Percentiles rank a stretch among this genome's conserved stretches.
Evolutionary conservation across 768 basidiomycete species (phyloP).

Genomic region (Austroboletus eburneus): DNA sequence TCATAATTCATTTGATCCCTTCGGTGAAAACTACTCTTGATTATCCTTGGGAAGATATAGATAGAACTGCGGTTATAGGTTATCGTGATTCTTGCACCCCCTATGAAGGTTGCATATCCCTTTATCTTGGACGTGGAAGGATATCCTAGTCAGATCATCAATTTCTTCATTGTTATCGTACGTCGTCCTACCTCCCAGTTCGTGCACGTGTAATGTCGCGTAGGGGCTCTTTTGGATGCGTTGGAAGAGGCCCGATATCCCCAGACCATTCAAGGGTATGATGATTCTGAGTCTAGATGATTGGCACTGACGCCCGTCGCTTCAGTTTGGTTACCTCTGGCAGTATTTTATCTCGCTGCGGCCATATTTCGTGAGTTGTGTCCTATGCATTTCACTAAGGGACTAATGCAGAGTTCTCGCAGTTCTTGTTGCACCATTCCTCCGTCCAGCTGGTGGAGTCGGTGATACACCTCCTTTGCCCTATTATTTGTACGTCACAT

Average conservation of each 20-base stretch:
- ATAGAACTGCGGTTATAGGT: slow-evolving; percentile 19
- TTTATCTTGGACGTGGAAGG: slow-evolving; percentile 57
- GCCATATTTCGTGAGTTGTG: slow-evolving; percentile 43
- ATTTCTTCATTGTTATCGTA: slow-evolving; percentile 53
- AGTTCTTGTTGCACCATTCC: slow-evolving; percentile 52
- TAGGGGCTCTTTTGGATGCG: slow-evolving; percentile 56
- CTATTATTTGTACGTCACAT: no score
- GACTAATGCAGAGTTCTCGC: neutral
- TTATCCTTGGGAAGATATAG: no score
- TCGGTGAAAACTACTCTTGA: slow-evolving; percentile 31
- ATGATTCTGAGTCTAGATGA: no score
- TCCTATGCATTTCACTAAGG: no score
- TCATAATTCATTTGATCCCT: slow-evolving; percentile 52
- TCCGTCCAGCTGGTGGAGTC: slow-evolving; percentile 45
- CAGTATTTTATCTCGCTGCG: slow-evolving; percentile 49
- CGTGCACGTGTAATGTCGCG: neutral
- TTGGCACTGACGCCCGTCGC: neutral
- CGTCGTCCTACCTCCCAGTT: slow-evolving; percentile 10
- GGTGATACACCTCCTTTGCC: slow-evolving; percentile 56
- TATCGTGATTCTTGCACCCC: slow-evolving; percentile 55
- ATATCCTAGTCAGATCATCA: slow-evolving; percentile 50
- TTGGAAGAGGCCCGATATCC: slow-evolving; percentile 43
- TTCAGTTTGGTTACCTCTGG: slow-evolving; percentile 50
- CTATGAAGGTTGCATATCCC: slow-evolving; percentile 49
- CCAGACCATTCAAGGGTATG: slow-evolving; percentile 51